Base-by-base conservation (phyloP, 371 early-diverging fungal genomes). In the Mucor lusitanicus region DNA sequence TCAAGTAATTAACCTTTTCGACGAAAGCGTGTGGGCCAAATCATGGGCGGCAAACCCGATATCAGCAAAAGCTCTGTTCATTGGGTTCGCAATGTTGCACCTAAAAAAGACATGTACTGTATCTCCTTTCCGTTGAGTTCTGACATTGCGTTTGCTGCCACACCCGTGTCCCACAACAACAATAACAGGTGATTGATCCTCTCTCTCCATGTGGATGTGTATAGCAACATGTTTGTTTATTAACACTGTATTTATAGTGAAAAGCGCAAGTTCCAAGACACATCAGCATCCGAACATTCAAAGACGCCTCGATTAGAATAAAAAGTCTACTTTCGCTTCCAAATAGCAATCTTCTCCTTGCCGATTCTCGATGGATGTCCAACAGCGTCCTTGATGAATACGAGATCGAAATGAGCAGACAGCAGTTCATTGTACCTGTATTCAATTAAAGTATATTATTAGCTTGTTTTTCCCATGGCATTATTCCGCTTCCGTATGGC, bases 31-130 rank as follows among this genome's bases (percentile, higher is more conserved):
- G 87, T 88, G 3, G 85, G 87, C 56, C 70, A 74, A 17, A 79
- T 79, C 40, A 82, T 88, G 62, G 85, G 83, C 17, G 66, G 77
- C 27, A 67, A 73, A 46, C 61, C 88, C 13, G 85, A 87, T 37
- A 65, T 69, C 50, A 78, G 82, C 58, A 76, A 78, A 23, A 75
- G 85, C 25, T 69, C 73, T 1, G 67, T 94, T 1, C 90, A 92
- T 67, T 87, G 83, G 68, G 98, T 99, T 2, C 89, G 98, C 28
- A 92, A 90, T 59, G 99, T 99, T 0, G 97, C 99, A 3, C 99
- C 99, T 2, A 95, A 95, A 67, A 99, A 98, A 84, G 95, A 97
- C 54, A 98, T 99, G 99, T 91, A 93, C 72, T 98, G 99, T 69
- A 78, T 97, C 42, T 91, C 94, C 6, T 94, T 99, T 72, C 82